Conservation (phyloP, 805 yeast species). For the Candida silvicultrix region DNA sequence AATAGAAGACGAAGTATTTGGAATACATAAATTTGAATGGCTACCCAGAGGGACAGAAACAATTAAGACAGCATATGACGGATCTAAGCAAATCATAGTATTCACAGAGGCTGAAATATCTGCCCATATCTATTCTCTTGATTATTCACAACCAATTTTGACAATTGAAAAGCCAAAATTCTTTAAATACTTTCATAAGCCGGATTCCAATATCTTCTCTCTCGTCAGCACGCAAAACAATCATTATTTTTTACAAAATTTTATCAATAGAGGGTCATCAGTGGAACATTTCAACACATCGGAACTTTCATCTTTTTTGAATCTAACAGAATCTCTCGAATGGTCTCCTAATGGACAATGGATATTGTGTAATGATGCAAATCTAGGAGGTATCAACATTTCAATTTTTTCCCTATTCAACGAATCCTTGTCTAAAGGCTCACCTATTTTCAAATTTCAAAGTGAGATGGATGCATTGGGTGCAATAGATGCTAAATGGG, state of each 20-base stretch:
- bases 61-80: slow-evolving; percentile 10
- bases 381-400: slow-evolving; percentile 2
- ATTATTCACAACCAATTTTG: slow-evolving; percentile 2
- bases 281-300: background rate
- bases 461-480: slow-evolving; percentile 9
- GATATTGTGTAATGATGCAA: slow-evolving; percentile 1
- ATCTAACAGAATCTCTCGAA: background rate
- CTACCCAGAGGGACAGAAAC: slow-evolving; percentile 1
- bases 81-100: slow-evolving; percentile 12
- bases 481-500: slow-evolving; percentile 2
- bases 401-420: slow-evolving; percentile 9
- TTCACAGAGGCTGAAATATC: slow-evolving; percentile 7
- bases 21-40: slow-evolving; percentile 14
- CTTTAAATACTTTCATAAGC: background rate
- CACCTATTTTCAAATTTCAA: slow-evolving; percentile 4
- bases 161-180: slow-evolving; percentile 11
- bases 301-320: background rate
- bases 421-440: slow-evolving; percentile 1
- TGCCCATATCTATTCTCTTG: slow-evolving; percentile 11
- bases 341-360: slow-evolving; percentile 3
- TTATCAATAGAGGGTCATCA: background rate
- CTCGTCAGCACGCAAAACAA: background rate
- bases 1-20: slow-evolving; percentile 13
- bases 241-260: background rate
- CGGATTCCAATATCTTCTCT: background rate